A percentile compares a stretch with the other conserved stretches of the same genome.
phyloP scores from a whole-genome alignment of 495 filamentous ascomycete genomes.

The Xylaria acuta region DNA sequence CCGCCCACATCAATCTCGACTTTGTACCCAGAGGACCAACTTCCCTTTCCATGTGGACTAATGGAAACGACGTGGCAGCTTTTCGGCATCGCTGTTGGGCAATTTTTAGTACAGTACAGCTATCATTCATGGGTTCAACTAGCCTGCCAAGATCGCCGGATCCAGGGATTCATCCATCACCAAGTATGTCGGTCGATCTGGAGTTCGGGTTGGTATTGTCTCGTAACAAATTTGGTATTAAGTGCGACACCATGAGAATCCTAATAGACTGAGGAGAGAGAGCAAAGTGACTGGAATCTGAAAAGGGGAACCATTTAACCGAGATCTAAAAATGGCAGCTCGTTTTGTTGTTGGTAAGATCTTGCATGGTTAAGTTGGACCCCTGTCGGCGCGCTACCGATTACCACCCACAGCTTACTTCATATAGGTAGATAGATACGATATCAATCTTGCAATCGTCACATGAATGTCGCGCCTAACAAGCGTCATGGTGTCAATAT shows the following conservation, averaged over 20 bases:
- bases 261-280: not conserved
- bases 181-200: not conserved
- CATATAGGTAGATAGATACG: not conserved
- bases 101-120: not conserved
- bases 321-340: not conserved
- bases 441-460: not conserved
- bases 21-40: constrained; percentile 23
- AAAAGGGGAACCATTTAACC: not conserved
- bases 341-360: not conserved
- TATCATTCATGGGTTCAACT: not conserved
- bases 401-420: not conserved
- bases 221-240: not conserved
- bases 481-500: too few relatives aligned
- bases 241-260: not conserved
- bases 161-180: not conserved
- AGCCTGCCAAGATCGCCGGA: constrained; percentile 7
- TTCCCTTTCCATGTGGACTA: not conserved
- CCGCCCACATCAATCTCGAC: constrained; percentile 19
- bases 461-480: not conserved
- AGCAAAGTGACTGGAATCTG: not conserved
- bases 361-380: not conserved
- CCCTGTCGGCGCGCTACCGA: not conserved
- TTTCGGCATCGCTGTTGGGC: not conserved
- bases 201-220: not conserved
- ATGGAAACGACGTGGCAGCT: constrained; percentile 1